Percentiles rank a stretch among this genome's conserved stretches.
These are phyloP conservation scores for Colletotrichum sublineola DNA, from an alignment of 2,329 filamentous ascomycete genomes.

Conservation along the genomic window DNA sequence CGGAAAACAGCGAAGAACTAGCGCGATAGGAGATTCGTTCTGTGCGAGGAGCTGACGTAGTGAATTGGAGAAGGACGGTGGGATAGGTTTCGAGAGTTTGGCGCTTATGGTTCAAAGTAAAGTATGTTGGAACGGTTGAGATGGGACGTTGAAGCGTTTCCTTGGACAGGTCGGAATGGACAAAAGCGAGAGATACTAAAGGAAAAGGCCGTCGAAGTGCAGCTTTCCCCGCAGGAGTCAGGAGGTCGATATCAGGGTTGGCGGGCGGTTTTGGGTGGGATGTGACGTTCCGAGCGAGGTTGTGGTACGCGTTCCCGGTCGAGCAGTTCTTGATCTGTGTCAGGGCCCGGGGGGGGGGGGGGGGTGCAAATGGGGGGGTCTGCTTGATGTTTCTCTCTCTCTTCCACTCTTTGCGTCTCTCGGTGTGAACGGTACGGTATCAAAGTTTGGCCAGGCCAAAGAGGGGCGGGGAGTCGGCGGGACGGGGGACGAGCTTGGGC, in stretches of 20 bases:
- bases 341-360: slow-evolving; percentile 20
- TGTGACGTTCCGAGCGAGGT: slow-evolving; percentile 21
- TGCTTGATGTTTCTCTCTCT: neutral
- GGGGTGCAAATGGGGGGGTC: slow-evolving; percentile 10
- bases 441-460: slow-evolving; percentile 7
- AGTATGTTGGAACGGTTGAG: neutral
- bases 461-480: slow-evolving; percentile 33
- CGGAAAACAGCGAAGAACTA: slow-evolving; percentile 28
- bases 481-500: slow-evolving; percentile 39
- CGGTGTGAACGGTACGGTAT: neutral
- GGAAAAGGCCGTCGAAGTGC: slow-evolving; percentile 19
- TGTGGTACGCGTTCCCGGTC: slow-evolving; percentile 29
- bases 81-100: slow-evolving; percentile 13
- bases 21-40: slow-evolving; percentile 14
- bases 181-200: slow-evolving; percentile 19
- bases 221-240: slow-evolving; percentile 33
- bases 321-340: slow-evolving; percentile 28
- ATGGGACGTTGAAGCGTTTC: slow-evolving; percentile 15
- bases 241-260: slow-evolving; percentile 13
- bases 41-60: slow-evolving; percentile 35
- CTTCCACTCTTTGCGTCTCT: too few species aligned
- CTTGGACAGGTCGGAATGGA: slow-evolving; percentile 6
- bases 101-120: slow-evolving; percentile 25
- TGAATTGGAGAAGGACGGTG: slow-evolving; percentile 14
- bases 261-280: slow-evolving; percentile 9